Evolutionary conservation across 768 basidiomycete species (phyloP), one percentile per base, ranked within the genome.

Genomic region (Leccinum subtestaceum): DNA sequence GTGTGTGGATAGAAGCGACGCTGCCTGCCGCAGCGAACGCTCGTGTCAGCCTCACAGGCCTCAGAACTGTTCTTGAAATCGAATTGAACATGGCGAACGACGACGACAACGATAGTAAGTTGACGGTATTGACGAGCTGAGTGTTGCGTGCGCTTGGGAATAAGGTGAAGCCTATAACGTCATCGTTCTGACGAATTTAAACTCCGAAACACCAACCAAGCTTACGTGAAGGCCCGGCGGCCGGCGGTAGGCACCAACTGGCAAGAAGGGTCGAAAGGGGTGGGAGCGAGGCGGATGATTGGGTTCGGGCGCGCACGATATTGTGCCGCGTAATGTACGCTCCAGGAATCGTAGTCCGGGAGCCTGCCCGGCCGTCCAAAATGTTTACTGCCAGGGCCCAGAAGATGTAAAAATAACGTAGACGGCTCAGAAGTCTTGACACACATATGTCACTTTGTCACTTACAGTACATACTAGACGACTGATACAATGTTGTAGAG

Each of bases 1-100:
- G 83, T 5, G 88, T 88, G 75, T 93, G 90, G 58, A 86, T 49
- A 12, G 77, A 75, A 36, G 85, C 76, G 13, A 75, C 64, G 43
- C 76, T 67, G 29, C 75, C 69, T 15, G 76, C 73, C 53, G 77
- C 75, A 2, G 73, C 74, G 56, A 84, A 78, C 15, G 80, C 60
- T 54, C 85, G 82, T 34, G 78, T 63, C 48, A 82, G 40, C 40
- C 17, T 40, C 40, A 77, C 65, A 19, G 81, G 80, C 59, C 78
- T 80, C 32, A 79, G 65, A 38, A 76, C 64, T 36, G 72, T 70
- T 59, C 78, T 81, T 23, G 80, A 71, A 60, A 81, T 66, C 56
- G 80, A 77, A 61, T 40, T 40, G 40, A 85, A 72, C 84, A 86
- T 86, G 48, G 15, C n/a, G 21, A 13, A 5, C 27, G 57, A 58